Base-by-base conservation (phyloP, 805 yeast species). In the Yamadazyma sp. region DNA sequence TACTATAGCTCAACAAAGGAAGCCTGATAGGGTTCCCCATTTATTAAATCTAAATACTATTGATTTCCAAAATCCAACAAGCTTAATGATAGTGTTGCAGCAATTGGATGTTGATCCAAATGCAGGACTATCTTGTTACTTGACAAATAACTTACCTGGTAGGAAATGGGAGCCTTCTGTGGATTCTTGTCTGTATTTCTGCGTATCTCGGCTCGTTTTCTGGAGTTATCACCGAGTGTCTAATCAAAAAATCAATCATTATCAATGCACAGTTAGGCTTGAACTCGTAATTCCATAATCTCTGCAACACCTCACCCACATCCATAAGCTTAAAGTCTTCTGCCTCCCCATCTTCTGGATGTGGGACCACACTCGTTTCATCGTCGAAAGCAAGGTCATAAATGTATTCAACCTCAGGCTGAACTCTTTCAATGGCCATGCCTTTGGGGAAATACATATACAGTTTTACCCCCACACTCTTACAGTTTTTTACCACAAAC, bases 191-290 rank as follows among this genome's bases (percentile, higher is more conserved):
- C 10, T 68, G 64, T 1, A 91, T 72, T 49, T 80, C 81, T n/a
- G 73, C 34, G 47, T 75, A 87, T 41, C 82, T 71, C 0, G 78
- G 77, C 50, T 89, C 96, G 34, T 63, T 69, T 32, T 78, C 84
- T 0, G 83, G 69, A 0, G 82, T 76, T 8, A 91, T 56, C 22
- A 70, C 55, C 1, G 96, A 96, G 51, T 84, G 90, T 49, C 99
- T 78, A n/a, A 90, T 74, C 38, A 93, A 66, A 52, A 93, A 93
- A 50, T 91, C 97, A 11, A 89, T 70, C 20, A 85, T 67, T 3
- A 90, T 82, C 21, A 79, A 62, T 0, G 83, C 95, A 63, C 96
- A 84, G 52, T 91, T 93, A 18, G 95, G 95, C 59, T 91, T 93
- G 67, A 93, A 93, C 50, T 82, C 78, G 1, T 78, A 78, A 0